phyloP scores from a whole-genome alignment of 2,329 filamentous ascomycete species.

The Ophiostoma quercus region DNA sequence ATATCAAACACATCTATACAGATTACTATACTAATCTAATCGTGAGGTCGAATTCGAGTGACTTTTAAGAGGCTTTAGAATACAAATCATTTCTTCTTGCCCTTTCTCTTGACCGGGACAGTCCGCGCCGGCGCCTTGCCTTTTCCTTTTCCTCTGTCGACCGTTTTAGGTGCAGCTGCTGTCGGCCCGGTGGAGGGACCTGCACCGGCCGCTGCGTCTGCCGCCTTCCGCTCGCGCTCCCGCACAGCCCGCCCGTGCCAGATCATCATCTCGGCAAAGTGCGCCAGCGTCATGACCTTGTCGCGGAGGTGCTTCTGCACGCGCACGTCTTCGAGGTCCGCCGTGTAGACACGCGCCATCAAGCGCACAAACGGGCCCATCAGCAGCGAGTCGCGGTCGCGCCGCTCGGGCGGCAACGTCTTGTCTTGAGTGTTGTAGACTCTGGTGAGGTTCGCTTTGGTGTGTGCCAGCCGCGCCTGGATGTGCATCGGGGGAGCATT shows the following conservation, averaged over 20 bases:
- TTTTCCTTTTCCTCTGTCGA: too few relatives aligned
- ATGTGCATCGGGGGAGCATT: neutral
- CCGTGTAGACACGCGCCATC: slow-evolving; percentile 11
- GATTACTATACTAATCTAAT: too few relatives aligned
- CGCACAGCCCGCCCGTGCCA: neutral
- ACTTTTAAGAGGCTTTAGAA: too few relatives aligned
- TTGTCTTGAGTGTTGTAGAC: neutral
- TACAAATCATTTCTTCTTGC: neutral
- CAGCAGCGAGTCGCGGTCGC: neutral
- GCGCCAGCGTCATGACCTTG: neutral
- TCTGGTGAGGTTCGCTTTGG: neutral
- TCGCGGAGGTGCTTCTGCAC: slow-evolving; percentile 4
- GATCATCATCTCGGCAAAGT: slow-evolving; percentile 9
- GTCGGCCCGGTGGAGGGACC: neutral
- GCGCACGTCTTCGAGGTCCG: neutral
- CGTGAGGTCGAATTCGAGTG: too few relatives aligned
- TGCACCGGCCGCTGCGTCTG: neutral
- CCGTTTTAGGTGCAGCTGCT: too few relatives aligned
- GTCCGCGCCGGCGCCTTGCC: too few relatives aligned
- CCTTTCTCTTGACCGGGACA: neutral
- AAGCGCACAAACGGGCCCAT: slow-evolving; percentile 10
- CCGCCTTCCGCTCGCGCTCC: neutral
- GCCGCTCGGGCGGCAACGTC: neutral
- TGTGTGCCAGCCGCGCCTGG: neutral
- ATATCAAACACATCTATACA: too few relatives aligned